A percentile compares a stretch with the other conserved stretches of the same genome.
Evolutionary conservation across 176 grass and related monocot genomes (phyloP).

Genomic region (Ananas comosus): DNA sequence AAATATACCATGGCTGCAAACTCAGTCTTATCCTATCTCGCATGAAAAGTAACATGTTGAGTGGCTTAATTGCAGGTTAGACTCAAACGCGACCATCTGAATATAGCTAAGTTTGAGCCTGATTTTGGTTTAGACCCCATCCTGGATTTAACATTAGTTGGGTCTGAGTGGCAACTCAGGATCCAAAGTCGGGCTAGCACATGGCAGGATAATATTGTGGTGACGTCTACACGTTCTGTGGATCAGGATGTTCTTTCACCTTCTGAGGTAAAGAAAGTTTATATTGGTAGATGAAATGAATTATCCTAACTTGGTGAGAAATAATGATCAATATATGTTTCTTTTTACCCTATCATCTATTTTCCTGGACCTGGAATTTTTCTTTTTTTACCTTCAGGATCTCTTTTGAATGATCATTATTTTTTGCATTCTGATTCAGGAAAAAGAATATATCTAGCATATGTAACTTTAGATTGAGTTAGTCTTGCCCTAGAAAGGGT

Average conservation of each 20-base stretch:
- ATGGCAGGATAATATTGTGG: constrained; percentile 93
- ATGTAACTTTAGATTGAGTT: too few relatives aligned
- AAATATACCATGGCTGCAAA: background rate
- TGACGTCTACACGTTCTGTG: constrained; percentile 82
- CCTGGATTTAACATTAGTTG: constrained; percentile 85
- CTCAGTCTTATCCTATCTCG: constrained; percentile 5
- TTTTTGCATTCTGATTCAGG: too few relatives aligned
- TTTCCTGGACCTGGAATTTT: too few relatives aligned
- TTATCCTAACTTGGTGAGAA: too few relatives aligned
- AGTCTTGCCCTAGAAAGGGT: too few relatives aligned
- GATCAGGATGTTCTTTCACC: constrained; percentile 94
- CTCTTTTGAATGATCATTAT: too few relatives aligned
- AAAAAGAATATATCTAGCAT: too few relatives aligned
- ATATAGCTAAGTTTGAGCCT: constrained; percentile 94
- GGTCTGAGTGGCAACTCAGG: constrained; percentile 97
- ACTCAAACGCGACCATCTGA: constrained; percentile 91
- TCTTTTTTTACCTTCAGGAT: too few relatives aligned
- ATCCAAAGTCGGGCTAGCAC: constrained; percentile 92
- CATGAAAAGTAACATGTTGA: constrained; percentile 1
- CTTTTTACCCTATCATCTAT: too few relatives aligned
- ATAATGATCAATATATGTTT: too few relatives aligned
- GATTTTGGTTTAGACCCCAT: constrained; percentile 95
- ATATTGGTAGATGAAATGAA: background rate
- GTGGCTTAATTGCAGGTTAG: constrained; percentile 53
- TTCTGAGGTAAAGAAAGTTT: constrained; percentile 48